Evolutionary conservation across 2,329 filamentous ascomycete species (phyloP).

Genomic region (Penicillium sp.): DNA sequence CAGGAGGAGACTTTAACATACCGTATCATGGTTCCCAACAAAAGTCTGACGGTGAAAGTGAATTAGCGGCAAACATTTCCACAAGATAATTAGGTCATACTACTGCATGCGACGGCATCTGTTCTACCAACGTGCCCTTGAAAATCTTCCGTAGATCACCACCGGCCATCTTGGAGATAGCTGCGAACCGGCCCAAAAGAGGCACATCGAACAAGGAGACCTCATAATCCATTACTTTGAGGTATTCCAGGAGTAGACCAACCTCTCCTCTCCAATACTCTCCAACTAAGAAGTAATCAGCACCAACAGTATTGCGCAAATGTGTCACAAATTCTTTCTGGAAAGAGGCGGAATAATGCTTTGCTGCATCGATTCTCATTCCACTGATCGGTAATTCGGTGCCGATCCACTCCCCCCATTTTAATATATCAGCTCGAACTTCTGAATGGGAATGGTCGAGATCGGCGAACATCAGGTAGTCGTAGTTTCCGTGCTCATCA

Average conservation of each 20-base stretch:
- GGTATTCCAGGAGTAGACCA: conserved; percentile 48
- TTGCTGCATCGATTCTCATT: conserved; percentile 62
- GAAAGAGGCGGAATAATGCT: conserved; percentile 61
- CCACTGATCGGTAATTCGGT: conserved; percentile 54
- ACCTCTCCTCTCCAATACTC: conserved; percentile 60
- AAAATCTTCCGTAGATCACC: conserved; percentile 57
- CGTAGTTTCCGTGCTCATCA: conserved; percentile 57
- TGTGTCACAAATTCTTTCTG: conserved; percentile 53
- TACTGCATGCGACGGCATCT: conserved; percentile 49
- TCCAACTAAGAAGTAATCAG: conserved; percentile 57
- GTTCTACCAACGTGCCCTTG: conserved; percentile 50
- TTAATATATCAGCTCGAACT: conserved; percentile 55
- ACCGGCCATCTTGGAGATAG: conserved; percentile 47
- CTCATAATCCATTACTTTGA: conserved; percentile 51
- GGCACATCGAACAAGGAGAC: conserved; percentile 59
- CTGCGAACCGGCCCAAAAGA: conserved; percentile 58
- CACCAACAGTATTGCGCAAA: conserved; percentile 45
- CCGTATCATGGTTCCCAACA: conserved; percentile 64
- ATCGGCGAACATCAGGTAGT: conserved; percentile 64
- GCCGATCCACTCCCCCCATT: conserved; percentile 60
- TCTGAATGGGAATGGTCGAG: conserved; percentile 58
- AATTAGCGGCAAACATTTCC: not conserved
- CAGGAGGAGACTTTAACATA: conserved; percentile 15
- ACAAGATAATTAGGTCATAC: conserved; percentile 31
- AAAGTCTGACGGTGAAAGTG: conserved; percentile 44